Conservation (phyloP, 73 alveolate species). For the Paramecium caudatum region DNA sequence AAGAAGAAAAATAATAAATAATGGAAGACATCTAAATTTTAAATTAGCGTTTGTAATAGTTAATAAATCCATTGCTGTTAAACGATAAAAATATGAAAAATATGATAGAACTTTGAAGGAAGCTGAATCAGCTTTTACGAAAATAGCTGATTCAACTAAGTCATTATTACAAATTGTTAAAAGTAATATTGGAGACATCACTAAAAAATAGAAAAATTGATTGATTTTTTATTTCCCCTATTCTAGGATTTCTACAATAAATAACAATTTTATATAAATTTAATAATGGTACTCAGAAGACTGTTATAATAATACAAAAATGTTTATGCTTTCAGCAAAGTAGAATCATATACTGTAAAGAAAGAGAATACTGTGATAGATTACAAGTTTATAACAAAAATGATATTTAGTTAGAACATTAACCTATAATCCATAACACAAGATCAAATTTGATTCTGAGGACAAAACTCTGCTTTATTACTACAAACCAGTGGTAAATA, state of each 20-base stretch:
- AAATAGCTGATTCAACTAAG: conserved; percentile 57
- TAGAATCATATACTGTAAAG: conserved; percentile 35
- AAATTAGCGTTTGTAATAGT: neutral
- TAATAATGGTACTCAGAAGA: conserved; percentile 26
- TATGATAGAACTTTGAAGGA: conserved; percentile 56
- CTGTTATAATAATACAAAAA: neutral
- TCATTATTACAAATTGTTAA: conserved; percentile 15
- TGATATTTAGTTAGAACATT: conserved; percentile 60
- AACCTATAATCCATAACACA: conserved; percentile 54
- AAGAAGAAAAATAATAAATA: conserved; percentile 36
- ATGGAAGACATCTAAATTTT: conserved; percentile 12
- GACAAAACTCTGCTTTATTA: conserved; percentile 14
- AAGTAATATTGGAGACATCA: conserved; percentile 25
- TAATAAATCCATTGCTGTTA: neutral
- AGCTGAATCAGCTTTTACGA: conserved; percentile 38
- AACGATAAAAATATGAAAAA: conserved; percentile 31
- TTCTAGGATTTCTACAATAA: neutral
- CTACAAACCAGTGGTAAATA: conserved; percentile 17
- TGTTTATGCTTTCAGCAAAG: conserved; percentile 46
- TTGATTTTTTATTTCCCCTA: neutral
- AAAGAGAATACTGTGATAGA: conserved; percentile 56
- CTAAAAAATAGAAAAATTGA: conserved; percentile 12
- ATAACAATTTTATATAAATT: neutral
- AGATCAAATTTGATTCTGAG: conserved; percentile 29
- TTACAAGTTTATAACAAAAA: conserved; percentile 2